Conservation (phyloP, 2,329 filamentous ascomycete species). For the Aspergillus novofumigatus region DNA sequence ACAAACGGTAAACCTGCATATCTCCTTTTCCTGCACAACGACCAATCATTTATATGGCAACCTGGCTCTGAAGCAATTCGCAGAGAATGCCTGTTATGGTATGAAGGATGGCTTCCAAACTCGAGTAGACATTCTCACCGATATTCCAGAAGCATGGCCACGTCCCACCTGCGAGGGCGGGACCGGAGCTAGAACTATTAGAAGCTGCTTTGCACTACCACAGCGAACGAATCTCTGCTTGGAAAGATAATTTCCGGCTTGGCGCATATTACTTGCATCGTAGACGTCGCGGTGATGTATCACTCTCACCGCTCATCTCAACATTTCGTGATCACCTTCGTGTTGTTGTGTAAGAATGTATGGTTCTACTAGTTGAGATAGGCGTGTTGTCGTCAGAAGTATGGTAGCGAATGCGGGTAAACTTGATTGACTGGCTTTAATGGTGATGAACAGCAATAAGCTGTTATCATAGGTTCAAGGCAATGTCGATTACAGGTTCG, state of each 20-base stretch:
- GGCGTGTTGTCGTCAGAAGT: too few species aligned
- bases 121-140: background rate
- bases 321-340: background rate
- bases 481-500: background rate
- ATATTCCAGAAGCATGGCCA: background rate
- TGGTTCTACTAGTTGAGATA: too few species aligned
- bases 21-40: background rate
- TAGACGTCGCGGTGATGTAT: constrained; percentile 1
- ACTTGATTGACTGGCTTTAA: background rate
- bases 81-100: background rate
- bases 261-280: background rate
- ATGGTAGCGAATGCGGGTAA: background rate
- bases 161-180: background rate
- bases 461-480: background rate
- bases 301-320: constrained; percentile 6
- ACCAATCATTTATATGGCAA: too few species aligned
- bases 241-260: constrained; percentile 2
- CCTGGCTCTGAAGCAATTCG: background rate
- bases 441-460: background rate
- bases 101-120: background rate
- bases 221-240: background rate
- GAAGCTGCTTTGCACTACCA: background rate
- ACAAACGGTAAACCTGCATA: background rate
- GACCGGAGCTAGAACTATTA: background rate
- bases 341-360: background rate